Base-by-base conservation (phyloP, 306 rosid genomes). In the Oxytropis ochrocephala region DNA sequence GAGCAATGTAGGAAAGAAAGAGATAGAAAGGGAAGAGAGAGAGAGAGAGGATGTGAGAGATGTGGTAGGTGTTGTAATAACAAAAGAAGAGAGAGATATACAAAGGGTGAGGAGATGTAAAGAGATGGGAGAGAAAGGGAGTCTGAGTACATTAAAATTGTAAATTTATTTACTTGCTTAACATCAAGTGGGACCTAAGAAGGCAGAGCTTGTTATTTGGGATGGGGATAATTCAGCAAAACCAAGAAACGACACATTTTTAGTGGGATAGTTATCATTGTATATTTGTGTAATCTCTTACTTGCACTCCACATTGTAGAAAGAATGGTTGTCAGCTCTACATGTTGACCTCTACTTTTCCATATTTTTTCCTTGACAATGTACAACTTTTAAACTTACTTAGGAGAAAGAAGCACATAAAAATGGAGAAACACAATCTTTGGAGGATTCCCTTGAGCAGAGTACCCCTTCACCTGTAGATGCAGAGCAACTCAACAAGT, bases 371-470 rank as follows among this genome's bases (percentile, higher is more conserved):
- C 8, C 33, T 59, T 81, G 58, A 64, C 71, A 53, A 44, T n/a
- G 3, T 24, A 11, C 67, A 27, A 70, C 39, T 70, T 69, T 65
- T 64, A 8, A 64, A 57, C 61, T 38, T 55, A 60, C 54, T 38
- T 61, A 89, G 96, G 93, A 85, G 55, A 78, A 88, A 63, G 83
- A 84, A 60, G 85, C n/a, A 14, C 73, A 69, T 57, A 63, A 56
- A 80, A 78, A 65, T 69, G 90, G 32, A 62, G 85, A 84, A 38
- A 71, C 63, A 27, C 80, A 65, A 69, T 27, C 88, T 76, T 72
- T 53, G 75, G 80, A 83, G 6, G 79, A 75, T 74, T 80, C 93
- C 47, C 9, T 29, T 24, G 71, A 58, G 63, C 81, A 76, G 80
- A 79, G 73, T 42, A 67, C 55, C 38, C 57, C 82, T 42, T 83